A percentile compares a stretch with the other conserved stretches of the same genome.
Conservation (phyloP, 371 early-diverging fungal genomes). For the Mucor circinelloides region DNA sequence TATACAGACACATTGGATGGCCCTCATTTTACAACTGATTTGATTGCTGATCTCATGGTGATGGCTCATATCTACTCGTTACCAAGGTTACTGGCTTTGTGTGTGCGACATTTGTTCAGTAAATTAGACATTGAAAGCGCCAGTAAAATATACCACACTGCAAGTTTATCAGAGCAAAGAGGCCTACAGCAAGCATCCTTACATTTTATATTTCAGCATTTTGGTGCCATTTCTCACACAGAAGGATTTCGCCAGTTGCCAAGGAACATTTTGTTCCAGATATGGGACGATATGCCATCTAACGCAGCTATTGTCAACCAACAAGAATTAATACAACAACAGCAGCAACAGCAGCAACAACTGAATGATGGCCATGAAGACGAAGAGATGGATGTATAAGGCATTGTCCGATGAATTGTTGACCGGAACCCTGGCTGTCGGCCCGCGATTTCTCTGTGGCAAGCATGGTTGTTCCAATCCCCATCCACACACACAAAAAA, state of each 20-base stretch:
- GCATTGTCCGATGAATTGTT: background rate
- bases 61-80: conserved; percentile 67
- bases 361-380: background rate
- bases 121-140: conserved; percentile 59
- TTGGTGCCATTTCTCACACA: conserved; percentile 67
- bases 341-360: conserved; percentile 10
- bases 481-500: background rate
- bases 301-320: conserved; percentile 41
- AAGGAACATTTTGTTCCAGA: conserved; percentile 57
- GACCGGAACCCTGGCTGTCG: background rate
- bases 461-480: conserved; percentile 2
- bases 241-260: conserved; percentile 57
- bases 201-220: conserved; percentile 65
- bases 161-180: conserved; percentile 57
- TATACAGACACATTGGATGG: conserved; percentile 65
- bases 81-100: conserved; percentile 57
- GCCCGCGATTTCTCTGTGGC: conserved; percentile 3
- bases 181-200: conserved; percentile 63
- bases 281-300: conserved; percentile 64
- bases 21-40: conserved; percentile 27
- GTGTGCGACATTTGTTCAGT: conserved; percentile 52
- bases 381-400: conserved; percentile 14
- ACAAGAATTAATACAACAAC: conserved; percentile 5
- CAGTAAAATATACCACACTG: conserved; percentile 60
- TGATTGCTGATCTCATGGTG: conserved; percentile 63